Evolutionary conservation across 1,284 basidiomycete species (phyloP).

Genomic region (Uromyces viciae-fabae): DNA sequence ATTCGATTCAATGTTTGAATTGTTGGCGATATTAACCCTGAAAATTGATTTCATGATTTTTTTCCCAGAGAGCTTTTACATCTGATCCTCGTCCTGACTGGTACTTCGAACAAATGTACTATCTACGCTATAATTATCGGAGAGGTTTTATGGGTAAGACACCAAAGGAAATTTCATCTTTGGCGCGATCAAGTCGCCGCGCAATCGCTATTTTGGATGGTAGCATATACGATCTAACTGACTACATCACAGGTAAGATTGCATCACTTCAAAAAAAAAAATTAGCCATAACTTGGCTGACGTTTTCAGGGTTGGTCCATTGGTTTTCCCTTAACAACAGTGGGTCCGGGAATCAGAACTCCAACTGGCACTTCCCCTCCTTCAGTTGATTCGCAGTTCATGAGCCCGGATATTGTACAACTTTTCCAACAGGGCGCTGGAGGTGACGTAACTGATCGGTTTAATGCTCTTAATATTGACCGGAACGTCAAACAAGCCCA

Average conservation of each 20-base stretch:
- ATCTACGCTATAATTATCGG: conserved; percentile 77
- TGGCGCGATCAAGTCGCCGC: conserved; percentile 64
- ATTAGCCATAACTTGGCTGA: neutral
- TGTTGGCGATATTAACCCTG: neutral
- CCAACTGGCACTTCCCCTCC: conserved; percentile 66
- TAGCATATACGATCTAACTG: conserved; percentile 80
- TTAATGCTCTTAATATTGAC: conserved; percentile 68
- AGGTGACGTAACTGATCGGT: conserved; percentile 73
- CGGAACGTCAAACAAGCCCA: conserved; percentile 69
- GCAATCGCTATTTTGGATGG: conserved; percentile 75
- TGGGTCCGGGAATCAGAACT: conserved; percentile 56
- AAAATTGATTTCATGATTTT: conserved; percentile 54
- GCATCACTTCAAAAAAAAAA: conserved; percentile 57
- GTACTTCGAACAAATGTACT: conserved; percentile 74
- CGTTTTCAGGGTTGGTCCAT: neutral
- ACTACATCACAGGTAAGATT: conserved; percentile 64
- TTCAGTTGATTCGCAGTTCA: conserved; percentile 66
- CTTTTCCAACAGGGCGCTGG: conserved; percentile 81
- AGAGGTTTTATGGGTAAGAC: conserved; percentile 87
- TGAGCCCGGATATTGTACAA: conserved; percentile 68
- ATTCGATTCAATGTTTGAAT: neutral
- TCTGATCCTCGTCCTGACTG: conserved; percentile 91
- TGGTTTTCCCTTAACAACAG: conserved; percentile 46
- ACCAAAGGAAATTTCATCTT: conserved; percentile 68
- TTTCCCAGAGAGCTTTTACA: conserved; percentile 55